These are phyloP conservation scores for Teratosphaeria zuluensis DNA, from an alignment of 2,329 filamentous ascomycete species.

Conservation along the genomic window DNA sequence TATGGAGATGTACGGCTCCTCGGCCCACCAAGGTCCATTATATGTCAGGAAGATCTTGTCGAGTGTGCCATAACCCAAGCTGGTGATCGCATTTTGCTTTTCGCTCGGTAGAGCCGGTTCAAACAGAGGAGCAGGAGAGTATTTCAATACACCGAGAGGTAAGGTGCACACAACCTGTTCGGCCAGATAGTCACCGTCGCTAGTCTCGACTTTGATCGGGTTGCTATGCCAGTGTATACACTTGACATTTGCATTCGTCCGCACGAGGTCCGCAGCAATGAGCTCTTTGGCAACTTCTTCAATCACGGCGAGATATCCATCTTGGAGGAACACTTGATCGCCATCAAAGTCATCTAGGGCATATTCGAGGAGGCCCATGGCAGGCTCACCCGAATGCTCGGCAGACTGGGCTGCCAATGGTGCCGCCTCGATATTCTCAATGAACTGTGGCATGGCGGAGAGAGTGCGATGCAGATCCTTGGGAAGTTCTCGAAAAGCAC, in stretches of 20 bases:
- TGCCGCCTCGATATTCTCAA: constrained; percentile 17
- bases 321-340: constrained; percentile 17
- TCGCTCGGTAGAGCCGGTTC: constrained; percentile 9
- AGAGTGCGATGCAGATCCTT: constrained; percentile 9
- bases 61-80: constrained; percentile 16
- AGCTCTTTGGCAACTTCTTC: constrained; percentile 13
- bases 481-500: constrained; percentile 8
- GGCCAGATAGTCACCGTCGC: constrained; percentile 7
- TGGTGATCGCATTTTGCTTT: constrained; percentile 8
- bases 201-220: constrained; percentile 10
- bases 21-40: constrained; percentile 12
- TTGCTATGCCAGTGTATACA: constrained; percentile 8
- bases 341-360: constrained; percentile 19
- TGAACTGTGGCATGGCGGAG: constrained; percentile 12
- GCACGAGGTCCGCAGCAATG: constrained; percentile 4
- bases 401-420: constrained; percentile 17
- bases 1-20: constrained; percentile 12
- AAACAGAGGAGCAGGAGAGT: constrained; percentile 9
- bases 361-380: constrained; percentile 15
- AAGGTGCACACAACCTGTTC: constrained; percentile 14
- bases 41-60: constrained; percentile 18
- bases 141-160: constrained; percentile 15
- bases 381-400: constrained; percentile 7
- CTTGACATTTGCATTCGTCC: constrained; percentile 7
- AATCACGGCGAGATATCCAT: constrained; percentile 15